Evolutionary conservation across 1,284 basidiomycete genomes (phyloP), one percentile per base, ranked within the genome.

Genomic region (Hortiboletus rubellus): DNA sequence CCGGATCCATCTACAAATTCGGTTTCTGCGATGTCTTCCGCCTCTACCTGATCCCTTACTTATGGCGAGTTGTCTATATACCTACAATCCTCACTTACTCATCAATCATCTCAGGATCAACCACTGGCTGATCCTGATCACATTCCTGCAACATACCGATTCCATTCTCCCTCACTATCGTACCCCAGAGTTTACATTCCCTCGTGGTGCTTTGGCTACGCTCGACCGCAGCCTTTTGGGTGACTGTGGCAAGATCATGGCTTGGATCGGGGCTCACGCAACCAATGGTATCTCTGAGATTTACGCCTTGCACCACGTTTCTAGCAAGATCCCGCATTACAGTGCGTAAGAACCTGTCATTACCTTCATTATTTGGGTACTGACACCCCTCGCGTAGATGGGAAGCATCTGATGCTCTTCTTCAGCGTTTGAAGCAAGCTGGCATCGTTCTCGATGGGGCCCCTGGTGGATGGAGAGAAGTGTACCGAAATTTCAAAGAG

Each of bases 111-210:
- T 52, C 47, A 84, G 80, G 84, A 79, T 89, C 47, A 91, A 92
- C 78, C 89, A 92, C 81, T 96, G 93, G 92, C 82, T 96, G 54
- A 91, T 96, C 59, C 72, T 92, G 64, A 94, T 96, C 78, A 95
- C 93, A 34, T 96, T 92, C 88, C 83, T 98, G 60, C 97, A 98
- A 78, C 97, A 98, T 82, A 98, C 96, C 66, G 96, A 98, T 78
- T 93, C 95, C 22, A 73, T 91, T 44, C 82, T 98, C 33, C 95
- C 96, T 52, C 96, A 99, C 79, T 99, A 98, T 83, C 91, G 92
- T 64, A 86, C 89, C 30, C 76, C 87, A 46, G 86, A 91, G 68
- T 98, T 96, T 82, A 97, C 89, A 47, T 99, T 99, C 83, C 82
- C 91, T 52, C 94, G 96, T 67, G 96, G 96, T 60, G 96, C 96